A percentile compares a stretch with the other conserved stretches of the same genome.
phyloP scores from a whole-genome alignment of 1,139 yeast genomes.

The Lodderomyces metapsilosis region DNA sequence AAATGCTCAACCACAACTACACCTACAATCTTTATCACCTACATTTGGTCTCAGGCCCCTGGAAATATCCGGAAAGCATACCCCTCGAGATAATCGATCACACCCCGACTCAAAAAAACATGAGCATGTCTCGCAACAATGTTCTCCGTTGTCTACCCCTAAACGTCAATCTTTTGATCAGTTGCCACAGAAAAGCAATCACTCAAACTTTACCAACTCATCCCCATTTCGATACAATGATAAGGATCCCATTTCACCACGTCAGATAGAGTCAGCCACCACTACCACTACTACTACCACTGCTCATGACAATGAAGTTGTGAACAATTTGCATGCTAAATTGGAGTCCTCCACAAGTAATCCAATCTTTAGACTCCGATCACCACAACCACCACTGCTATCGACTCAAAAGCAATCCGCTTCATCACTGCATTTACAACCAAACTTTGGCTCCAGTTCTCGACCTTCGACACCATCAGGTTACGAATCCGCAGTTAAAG shows the following conservation, averaged over 20 bases:
- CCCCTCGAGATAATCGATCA: not conserved
- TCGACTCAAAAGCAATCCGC: conserved; percentile 1
- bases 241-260: not conserved
- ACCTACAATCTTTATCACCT: not conserved
- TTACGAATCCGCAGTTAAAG: conserved; percentile 54
- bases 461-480: conserved; percentile 2
- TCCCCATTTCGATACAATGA: not conserved
- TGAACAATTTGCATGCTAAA: conserved; percentile 1
- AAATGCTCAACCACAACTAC: not conserved
- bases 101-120: not conserved
- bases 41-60: conserved; percentile 1
- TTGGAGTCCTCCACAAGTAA: conserved; percentile 18
- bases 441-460: not conserved
- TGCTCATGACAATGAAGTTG: not conserved
- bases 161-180: conserved; percentile 13
- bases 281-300: not conserved
- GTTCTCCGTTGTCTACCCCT: conserved; percentile 11
- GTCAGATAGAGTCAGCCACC: no score
- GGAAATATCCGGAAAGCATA: not conserved
- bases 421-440: conserved; percentile 12
- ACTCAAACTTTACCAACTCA: not conserved
- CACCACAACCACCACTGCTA: conserved; percentile 22
- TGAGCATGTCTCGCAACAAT: not conserved
- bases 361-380: conserved; percentile 16
- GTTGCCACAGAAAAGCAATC: conserved; percentile 1